These are phyloP conservation scores for Apophysomyces ossiformis DNA, from an alignment of 371 early-diverging fungal species.

Conservation along the genomic window DNA sequence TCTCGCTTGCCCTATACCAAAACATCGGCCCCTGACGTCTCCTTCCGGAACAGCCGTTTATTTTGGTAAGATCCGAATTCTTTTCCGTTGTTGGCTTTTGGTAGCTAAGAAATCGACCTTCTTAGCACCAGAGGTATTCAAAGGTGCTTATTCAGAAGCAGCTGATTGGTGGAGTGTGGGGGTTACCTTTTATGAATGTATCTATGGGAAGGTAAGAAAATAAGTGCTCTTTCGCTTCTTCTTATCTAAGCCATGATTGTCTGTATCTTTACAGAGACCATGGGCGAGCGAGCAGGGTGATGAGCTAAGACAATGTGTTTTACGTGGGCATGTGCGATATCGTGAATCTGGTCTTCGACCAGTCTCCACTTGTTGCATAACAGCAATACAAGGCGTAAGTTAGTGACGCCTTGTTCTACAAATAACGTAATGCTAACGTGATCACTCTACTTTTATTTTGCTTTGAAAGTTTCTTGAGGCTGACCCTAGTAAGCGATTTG, in stretches of 20 bases:
- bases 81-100: no score
- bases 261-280: slow-evolving; percentile 38
- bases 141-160: slow-evolving; percentile 56
- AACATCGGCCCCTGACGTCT: slow-evolving; percentile 50
- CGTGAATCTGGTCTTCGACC: slow-evolving; percentile 36
- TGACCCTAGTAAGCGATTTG: slow-evolving; percentile 47
- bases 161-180: slow-evolving; percentile 93
- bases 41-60: slow-evolving; percentile 75
- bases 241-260: no score
- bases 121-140: slow-evolving; percentile 75
- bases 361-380: slow-evolving; percentile 52
- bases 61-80: slow-evolving; percentile 59
- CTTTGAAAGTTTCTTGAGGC: slow-evolving; percentile 33
- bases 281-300: slow-evolving; percentile 46
- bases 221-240: neutral
- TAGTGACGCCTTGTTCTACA: no score
- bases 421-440: neutral
- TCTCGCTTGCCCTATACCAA: slow-evolving; percentile 60
- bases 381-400: slow-evolving; percentile 58
- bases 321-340: slow-evolving; percentile 42
- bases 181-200: slow-evolving; percentile 71
- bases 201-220: slow-evolving; percentile 49
- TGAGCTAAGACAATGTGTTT: slow-evolving; percentile 53
- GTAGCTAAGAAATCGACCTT: slow-evolving; percentile 2
- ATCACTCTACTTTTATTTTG: neutral